Base-by-base conservation (phyloP, 2,329 filamentous ascomycete genomes). In the Trichothecium roseum region DNA sequence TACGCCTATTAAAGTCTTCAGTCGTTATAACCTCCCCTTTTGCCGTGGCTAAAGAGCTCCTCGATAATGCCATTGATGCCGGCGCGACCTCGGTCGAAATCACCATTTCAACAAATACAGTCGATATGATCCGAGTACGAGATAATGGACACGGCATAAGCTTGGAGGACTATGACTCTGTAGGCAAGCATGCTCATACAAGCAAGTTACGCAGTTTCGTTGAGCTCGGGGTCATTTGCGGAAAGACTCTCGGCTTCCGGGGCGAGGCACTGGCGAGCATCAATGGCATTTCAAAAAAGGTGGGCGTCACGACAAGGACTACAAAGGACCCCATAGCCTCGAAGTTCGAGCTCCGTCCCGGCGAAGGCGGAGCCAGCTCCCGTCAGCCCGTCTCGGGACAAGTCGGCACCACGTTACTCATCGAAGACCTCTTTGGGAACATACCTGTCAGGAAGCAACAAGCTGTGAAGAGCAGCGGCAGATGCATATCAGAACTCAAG, bases 61-160 rank as follows among this genome's bases (percentile, higher is more conserved):
- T 88, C 22, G 84, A 88, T 46, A 88, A 89, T 53, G 69, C 81
- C 30, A 68, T 88, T 15, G 83, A 89, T 54, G 80, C 82, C 7
- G 63, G 68, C 35, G 81, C 83, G 10, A 80, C 71, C 2, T 69
- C 68, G 2, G 63, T 89, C 38, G 73, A 82, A 35, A 60, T 88
- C 17, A 59, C 73, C 18, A 63, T 86, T 12, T 72, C 79, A 4
- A 47, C 66, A 29, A 78, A 87, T 49, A 79, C 78, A 0, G 53
- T 87, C 35, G 78, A 83, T 53, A 71, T 67, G 36, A 71, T 89
- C 27, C 73, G 82, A 46, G 74, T 87, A 33, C 69, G 73, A 30
- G 81, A 85, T 52, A 84, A 87, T 56, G 83, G 84, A n/a, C 62
- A 68, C 38, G 83, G 84, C 10, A 84, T 89, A 40, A 60, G 63